A percentile compares a stretch with the other conserved stretches of the same genome.
phyloP scores from a whole-genome alignment of 192 early-diverging fungal species.

The Podochytrium sp. region DNA sequence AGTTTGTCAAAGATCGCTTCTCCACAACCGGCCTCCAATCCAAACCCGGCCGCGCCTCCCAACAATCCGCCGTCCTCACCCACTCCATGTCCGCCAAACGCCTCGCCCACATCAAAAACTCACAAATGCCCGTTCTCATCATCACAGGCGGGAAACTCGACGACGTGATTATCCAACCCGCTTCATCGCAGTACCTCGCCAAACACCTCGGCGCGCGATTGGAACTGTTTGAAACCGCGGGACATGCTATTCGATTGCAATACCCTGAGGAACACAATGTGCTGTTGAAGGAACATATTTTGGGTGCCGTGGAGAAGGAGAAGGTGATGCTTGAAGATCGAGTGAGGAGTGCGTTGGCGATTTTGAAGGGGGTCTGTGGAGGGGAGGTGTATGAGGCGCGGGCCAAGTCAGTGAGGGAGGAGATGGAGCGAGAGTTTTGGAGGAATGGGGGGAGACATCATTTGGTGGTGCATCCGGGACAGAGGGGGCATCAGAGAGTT shows the following conservation, averaged over 20 bases:
- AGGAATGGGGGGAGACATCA: conserved; percentile 26
- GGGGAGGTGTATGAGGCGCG: conserved; percentile 6
- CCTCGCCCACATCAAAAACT: conserved; percentile 32
- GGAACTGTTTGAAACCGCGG: conserved; percentile 42
- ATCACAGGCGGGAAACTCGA: conserved; percentile 47
- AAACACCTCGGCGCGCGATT: conserved; percentile 30
- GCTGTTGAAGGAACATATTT: conserved; percentile 28
- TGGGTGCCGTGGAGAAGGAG: conserved; percentile 21
- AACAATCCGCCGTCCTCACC: conserved; percentile 36
- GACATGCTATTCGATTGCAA: conserved; percentile 41
- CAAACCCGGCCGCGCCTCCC: conserved; percentile 33
- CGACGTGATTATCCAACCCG: conserved; percentile 44
- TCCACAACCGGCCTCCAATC: conserved; percentile 31
- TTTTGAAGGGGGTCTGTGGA: conserved; percentile 3
- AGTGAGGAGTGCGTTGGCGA: background rate
- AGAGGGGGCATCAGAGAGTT: background rate
- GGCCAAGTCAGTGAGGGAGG: background rate
- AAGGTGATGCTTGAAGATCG: conserved; percentile 7
- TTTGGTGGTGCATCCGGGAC: conserved; percentile 7
- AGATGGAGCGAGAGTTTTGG: conserved; percentile 22
- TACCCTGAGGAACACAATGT: conserved; percentile 33
- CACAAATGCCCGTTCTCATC: conserved; percentile 41
- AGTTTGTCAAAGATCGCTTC: conserved; percentile 29
- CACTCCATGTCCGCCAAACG: conserved; percentile 39
- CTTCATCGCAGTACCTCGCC: conserved; percentile 42